phyloP scores from a whole-genome alignment of 2,329 filamentous ascomycete species.

The Ophiostoma ulmi region DNA sequence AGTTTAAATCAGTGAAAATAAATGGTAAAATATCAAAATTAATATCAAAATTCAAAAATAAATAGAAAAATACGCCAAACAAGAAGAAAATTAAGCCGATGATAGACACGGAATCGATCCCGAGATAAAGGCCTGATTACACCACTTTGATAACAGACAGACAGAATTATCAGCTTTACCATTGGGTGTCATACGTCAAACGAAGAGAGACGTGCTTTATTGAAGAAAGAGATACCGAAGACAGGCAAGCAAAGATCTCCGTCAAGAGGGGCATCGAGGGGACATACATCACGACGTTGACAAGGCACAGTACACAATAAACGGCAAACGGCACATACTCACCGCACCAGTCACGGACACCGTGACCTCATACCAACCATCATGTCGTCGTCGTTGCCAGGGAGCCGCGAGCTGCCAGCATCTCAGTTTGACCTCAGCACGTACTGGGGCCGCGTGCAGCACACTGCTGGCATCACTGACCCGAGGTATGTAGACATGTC shows the following conservation, averaged over 20 bases:
- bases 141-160: neutral
- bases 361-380: slow-evolving; percentile 20
- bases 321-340: neutral
- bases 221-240: neutral
- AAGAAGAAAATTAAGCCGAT: neutral
- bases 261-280: neutral
- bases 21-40: neutral
- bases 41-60: neutral
- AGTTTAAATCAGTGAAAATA: neutral
- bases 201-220: neutral
- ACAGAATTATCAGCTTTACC: neutral
- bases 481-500: slow-evolving; percentile 66
- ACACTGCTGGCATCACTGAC: slow-evolving; percentile 85
- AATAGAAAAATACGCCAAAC: slow-evolving; percentile 6
- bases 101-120: slow-evolving; percentile 1
- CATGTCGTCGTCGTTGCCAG: slow-evolving; percentile 63
- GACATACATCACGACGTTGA: neutral
- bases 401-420: slow-evolving; percentile 73
- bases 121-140: slow-evolving; percentile 8
- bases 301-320: neutral
- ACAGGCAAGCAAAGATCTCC: neutral
- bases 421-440: slow-evolving; percentile 90
- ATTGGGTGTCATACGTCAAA: neutral
- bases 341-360: neutral
- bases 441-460: slow-evolving; percentile 90